phyloP scores from a whole-genome alignment of 768 basidiomycete species.

The Termitomyces sp. region DNA sequence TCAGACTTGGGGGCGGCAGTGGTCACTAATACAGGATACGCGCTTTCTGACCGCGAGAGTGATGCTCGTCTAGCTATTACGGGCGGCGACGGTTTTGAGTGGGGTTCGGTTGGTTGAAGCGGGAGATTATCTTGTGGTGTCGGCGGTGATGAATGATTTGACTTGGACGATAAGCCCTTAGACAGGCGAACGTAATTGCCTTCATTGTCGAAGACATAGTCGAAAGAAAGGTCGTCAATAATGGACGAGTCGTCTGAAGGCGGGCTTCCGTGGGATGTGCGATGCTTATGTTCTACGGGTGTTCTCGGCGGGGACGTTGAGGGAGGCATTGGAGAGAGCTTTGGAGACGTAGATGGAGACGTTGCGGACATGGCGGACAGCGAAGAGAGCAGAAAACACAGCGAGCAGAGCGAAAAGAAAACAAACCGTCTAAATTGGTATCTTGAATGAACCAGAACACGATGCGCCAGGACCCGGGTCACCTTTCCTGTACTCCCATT shows the following conservation, averaged over 20 bases:
- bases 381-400: conserved; percentile 27
- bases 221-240: conserved; percentile 64
- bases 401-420: conserved; percentile 17
- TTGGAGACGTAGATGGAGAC: conserved; percentile 16
- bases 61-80: conserved; percentile 44
- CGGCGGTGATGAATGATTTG: conserved; percentile 41
- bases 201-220: conserved; percentile 53
- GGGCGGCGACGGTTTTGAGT: conserved; percentile 32
- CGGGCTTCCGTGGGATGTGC: conserved; percentile 27
- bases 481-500: conserved; percentile 11
- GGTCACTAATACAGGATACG: conserved; percentile 42
- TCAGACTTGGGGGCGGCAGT: conserved; percentile 20
- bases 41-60: conserved; percentile 66
- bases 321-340: conserved; percentile 17
- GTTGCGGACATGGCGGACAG: conserved; percentile 19
- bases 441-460: conserved; percentile 21
- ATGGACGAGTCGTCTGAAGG: conserved; percentile 58
- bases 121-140: conserved; percentile 38
- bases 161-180: conserved; percentile 45
- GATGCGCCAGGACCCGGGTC: conserved; percentile 27
- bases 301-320: conserved; percentile 39
- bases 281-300: conserved; percentile 29
- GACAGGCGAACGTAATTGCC: conserved; percentile 57
- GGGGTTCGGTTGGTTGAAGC: conserved; percentile 35
- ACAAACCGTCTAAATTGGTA: conserved; percentile 7